phyloP scores from a whole-genome alignment of 2,329 filamentous ascomycete genomes.

The Apiospora hydei region DNA sequence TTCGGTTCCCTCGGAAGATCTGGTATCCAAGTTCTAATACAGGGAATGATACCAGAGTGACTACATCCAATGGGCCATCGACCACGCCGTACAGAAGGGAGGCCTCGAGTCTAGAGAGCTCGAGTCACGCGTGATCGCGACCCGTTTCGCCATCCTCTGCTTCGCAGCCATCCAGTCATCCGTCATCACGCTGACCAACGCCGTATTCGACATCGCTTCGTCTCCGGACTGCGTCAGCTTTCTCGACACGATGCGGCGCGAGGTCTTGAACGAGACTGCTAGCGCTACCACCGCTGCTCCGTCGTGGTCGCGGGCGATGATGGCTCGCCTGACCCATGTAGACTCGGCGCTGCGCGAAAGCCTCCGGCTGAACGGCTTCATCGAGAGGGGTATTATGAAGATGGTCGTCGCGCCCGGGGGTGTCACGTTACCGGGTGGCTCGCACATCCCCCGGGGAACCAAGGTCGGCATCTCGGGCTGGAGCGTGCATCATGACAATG shows the following conservation, averaged over 20 bases:
- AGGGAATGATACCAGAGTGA: slow-evolving; percentile 39
- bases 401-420: slow-evolving; percentile 44
- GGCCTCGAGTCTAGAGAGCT: slow-evolving; percentile 38
- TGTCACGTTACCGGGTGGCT: slow-evolving; percentile 43
- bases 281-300: slow-evolving; percentile 1
- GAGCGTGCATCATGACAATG: slow-evolving; percentile 43
- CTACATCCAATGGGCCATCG: slow-evolving; percentile 49
- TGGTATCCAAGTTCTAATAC: not conserved
- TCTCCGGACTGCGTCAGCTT: slow-evolving; percentile 35
- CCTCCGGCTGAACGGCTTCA: slow-evolving; percentile 48
- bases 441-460: slow-evolving; percentile 43
- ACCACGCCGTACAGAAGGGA: slow-evolving; percentile 42
- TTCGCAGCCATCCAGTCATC: slow-evolving; percentile 50
- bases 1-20: too few species aligned
- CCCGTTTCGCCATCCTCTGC: slow-evolving; percentile 42
- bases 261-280: slow-evolving; percentile 39
- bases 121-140: slow-evolving; percentile 42
- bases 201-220: slow-evolving; percentile 46
- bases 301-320: slow-evolving; percentile 45
- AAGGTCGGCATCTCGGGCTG: slow-evolving; percentile 46
- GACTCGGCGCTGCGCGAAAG: slow-evolving; percentile 53
- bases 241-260: slow-evolving; percentile 43
- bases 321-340: slow-evolving; percentile 46
- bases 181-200: slow-evolving; percentile 47
- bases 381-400: slow-evolving; percentile 46